These are phyloP conservation scores for Trichothecium sympodiale DNA, from an alignment of 2,329 filamentous ascomycete genomes.

Conservation along the genomic window DNA sequence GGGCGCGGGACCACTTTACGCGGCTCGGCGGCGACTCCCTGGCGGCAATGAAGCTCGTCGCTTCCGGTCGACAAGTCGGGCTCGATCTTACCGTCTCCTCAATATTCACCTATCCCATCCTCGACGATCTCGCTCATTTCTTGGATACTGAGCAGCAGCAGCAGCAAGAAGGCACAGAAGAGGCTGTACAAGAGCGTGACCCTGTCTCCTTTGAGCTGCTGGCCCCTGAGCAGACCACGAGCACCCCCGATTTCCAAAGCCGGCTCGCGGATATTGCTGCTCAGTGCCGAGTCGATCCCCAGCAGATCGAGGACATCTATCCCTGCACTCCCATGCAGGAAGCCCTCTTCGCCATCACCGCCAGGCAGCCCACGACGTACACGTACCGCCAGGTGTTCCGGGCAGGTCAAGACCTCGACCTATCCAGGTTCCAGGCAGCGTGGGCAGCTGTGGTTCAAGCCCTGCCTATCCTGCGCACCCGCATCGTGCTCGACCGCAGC, in stretches of 20 bases:
- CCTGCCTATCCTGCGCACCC: slow-evolving; percentile 7
- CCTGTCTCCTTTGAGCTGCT: slow-evolving; percentile 5
- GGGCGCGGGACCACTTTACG: slow-evolving; percentile 31
- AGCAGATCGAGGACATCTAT: slow-evolving; percentile 5
- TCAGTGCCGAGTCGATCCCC: slow-evolving; percentile 1
- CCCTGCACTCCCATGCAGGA: slow-evolving; percentile 10
- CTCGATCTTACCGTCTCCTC: slow-evolving; percentile 2
- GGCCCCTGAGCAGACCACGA: slow-evolving; percentile 4
- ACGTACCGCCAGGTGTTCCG: slow-evolving; percentile 7
- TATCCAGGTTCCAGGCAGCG: slow-evolving; percentile 14
- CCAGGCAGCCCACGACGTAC: slow-evolving; percentile 17
- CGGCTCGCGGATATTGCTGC: slow-evolving; percentile 2
- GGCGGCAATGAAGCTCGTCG: slow-evolving; percentile 4
- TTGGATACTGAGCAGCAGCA: slow-evolving; percentile 19
- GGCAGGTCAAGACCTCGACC: slow-evolving; percentile 7
- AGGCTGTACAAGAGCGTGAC: slow-evolving; percentile 1
- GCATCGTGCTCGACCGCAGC: slow-evolving; percentile 5
- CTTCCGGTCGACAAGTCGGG: slow-evolving; percentile 1
- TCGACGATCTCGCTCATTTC: slow-evolving; percentile 2
- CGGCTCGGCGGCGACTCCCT: slow-evolving; percentile 27
- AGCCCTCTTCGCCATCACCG: slow-evolving; percentile 13
- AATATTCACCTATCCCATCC: slow-evolving; percentile 5
- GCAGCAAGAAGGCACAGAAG: slow-evolving; percentile 1
- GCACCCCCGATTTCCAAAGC: neutral
- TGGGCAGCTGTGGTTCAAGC: slow-evolving; percentile 10